phyloP scores from a whole-genome alignment of 2,329 filamentous ascomycete species.

The Acephala macrosclerotiorum region DNA sequence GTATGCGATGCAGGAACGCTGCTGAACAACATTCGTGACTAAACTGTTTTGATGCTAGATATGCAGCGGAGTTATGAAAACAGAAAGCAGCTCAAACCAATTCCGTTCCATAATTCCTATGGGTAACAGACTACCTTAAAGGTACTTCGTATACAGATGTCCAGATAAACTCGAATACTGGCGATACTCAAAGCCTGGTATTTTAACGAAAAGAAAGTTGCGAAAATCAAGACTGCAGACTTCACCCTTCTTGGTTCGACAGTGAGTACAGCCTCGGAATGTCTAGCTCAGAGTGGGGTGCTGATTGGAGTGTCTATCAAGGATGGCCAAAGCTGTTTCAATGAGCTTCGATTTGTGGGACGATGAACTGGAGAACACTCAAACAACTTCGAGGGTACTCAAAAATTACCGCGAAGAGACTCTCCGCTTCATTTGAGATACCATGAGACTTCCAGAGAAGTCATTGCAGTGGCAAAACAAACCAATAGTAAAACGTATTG shows the following conservation, averaged over 20 bases:
- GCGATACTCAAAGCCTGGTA: conserved; percentile 11
- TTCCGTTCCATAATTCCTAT: conserved; percentile 15
- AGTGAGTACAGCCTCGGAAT: conserved; percentile 13
- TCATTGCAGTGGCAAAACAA: background rate
- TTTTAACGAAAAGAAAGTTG: conserved; percentile 25
- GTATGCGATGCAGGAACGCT: conserved; percentile 30
- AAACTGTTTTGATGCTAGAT: conserved; percentile 23
- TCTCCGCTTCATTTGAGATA: conserved; percentile 18
- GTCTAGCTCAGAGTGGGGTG: background rate
- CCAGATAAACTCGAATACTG: background rate
- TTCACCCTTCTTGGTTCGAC: conserved; percentile 36
- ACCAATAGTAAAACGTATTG: conserved; percentile 6
- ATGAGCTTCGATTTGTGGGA: conserved; percentile 31
- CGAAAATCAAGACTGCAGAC: conserved; percentile 33
- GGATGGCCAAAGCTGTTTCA: conserved; percentile 38
- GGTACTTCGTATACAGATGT: conserved; percentile 4
- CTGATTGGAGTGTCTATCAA: conserved; percentile 4
- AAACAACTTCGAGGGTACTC: conserved; percentile 28
- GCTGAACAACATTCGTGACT: conserved; percentile 19
- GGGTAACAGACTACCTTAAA: conserved; percentile 16
- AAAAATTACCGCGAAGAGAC: conserved; percentile 33
- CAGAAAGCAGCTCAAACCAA: conserved; percentile 19
- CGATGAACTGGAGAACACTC: conserved; percentile 31
- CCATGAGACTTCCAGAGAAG: conserved; percentile 13
- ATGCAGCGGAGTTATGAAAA: conserved; percentile 19